phyloP scores from a whole-genome alignment of 139 green algal species.

The Yamagishiella unicocca region DNA sequence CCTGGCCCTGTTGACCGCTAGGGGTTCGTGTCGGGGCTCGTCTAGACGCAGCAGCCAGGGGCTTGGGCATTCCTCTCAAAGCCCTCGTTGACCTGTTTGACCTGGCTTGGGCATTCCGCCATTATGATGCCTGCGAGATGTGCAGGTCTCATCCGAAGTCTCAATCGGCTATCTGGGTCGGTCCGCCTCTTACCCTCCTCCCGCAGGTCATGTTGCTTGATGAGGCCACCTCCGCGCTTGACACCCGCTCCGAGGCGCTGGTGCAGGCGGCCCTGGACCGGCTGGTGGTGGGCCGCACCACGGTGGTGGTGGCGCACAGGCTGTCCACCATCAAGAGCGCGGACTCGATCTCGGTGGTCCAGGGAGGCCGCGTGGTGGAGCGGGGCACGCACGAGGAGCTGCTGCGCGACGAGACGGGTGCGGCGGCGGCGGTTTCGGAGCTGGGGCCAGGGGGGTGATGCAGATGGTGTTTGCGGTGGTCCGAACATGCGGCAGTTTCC shows the following conservation, averaged over 20 bases:
- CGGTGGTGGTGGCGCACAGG: conserved; percentile 95
- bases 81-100: too few relatives aligned
- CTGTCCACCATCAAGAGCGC: conserved; percentile 87
- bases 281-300: conserved; percentile 68
- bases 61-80: too few relatives aligned
- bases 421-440: too few relatives aligned
- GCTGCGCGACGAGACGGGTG: conserved; percentile 2
- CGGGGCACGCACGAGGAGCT: conserved; percentile 78
- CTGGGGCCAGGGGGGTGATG: background rate
- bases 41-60: too few relatives aligned
- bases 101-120: too few relatives aligned
- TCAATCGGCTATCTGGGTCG: background rate
- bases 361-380: conserved; percentile 64
- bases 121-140: too few relatives aligned
- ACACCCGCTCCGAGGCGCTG: conserved; percentile 79
- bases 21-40: too few relatives aligned
- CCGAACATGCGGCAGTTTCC: too few relatives aligned
- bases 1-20: too few relatives aligned
- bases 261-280: conserved; percentile 70
- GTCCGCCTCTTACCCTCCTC: background rate
- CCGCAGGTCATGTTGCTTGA: conserved; percentile 61
- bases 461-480: background rate
- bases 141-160: too few relatives aligned
- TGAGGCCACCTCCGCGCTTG: conserved; percentile 91
- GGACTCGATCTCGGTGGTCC: conserved; percentile 87